A percentile compares a stretch with the other conserved stretches of the same genome.
Conservation (phyloP, 257 asterid genomes). For the Asclepias syriaca region DNA sequence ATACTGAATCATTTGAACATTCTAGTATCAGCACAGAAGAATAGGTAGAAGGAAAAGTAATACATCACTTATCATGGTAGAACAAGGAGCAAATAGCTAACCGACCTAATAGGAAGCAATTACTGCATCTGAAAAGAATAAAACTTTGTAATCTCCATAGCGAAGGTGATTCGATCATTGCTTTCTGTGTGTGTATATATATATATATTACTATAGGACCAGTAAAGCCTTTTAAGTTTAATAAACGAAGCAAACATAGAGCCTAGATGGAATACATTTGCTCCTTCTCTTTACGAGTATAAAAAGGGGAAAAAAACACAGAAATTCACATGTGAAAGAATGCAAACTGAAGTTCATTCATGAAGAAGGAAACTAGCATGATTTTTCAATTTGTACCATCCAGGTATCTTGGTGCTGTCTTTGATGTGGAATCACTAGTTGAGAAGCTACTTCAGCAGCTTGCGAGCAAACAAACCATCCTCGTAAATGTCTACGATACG, state of each 20-base stretch:
- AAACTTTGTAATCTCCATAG: not conserved
- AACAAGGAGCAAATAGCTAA: not conserved
- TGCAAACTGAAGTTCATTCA: not conserved
- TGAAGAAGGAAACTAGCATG: constrained; percentile 2
- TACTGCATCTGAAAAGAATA: not conserved
- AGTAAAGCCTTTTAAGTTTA: not conserved
- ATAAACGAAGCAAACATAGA: not conserved
- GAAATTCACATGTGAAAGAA: not conserved
- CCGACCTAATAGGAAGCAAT: not conserved
- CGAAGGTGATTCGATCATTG: not conserved
- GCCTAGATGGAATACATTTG: not conserved
- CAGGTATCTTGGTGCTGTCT: constrained; percentile 99
- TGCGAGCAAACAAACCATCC: constrained; percentile 92
- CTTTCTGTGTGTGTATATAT: not conserved
- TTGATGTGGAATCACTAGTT: constrained; percentile 92
- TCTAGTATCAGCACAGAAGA: not conserved
- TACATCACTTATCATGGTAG: not conserved
- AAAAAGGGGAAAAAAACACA: not conserved
- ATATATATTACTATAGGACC: not conserved
- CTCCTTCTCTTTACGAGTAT: not conserved
- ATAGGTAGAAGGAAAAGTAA: constrained; percentile 1
- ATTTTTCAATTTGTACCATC: constrained; percentile 16
- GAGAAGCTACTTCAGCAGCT: constrained; percentile 98
- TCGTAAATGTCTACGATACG: constrained; percentile 82
- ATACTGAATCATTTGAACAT: not conserved